phyloP scores from a whole-genome alignment of 129 eudicot genomes.

The Scalesia atractyloides region DNA sequence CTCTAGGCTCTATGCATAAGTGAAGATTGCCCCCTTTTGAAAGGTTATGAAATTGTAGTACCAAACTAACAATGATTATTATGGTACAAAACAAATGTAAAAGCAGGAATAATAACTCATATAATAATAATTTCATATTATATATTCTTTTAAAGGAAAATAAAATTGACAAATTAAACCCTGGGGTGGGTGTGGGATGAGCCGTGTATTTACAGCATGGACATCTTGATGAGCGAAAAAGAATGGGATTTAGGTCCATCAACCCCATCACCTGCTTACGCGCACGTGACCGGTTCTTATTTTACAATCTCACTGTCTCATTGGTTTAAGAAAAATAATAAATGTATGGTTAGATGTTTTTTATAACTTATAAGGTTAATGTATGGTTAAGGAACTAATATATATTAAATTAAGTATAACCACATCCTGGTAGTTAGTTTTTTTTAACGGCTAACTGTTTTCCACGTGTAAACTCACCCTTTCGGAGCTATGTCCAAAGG shows the following conservation, averaged over 20 bases:
- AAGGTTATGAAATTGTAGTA: neutral
- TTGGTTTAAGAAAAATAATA: neutral
- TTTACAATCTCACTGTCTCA: conserved; percentile 16
- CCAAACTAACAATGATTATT: conserved; percentile 1
- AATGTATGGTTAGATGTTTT: too few relatives aligned
- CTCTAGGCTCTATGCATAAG: too few relatives aligned
- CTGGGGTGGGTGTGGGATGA: conserved; percentile 30
- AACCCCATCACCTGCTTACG: conserved; percentile 28
- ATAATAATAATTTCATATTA: neutral
- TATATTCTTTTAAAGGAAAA: neutral
- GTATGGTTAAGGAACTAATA: too few relatives aligned
- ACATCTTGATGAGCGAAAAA: conserved; percentile 10
- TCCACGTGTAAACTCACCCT: too few relatives aligned
- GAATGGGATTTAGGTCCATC: conserved; percentile 32
- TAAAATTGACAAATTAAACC: neutral
- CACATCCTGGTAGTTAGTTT: too few relatives aligned
- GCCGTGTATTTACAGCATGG: conserved; percentile 33
- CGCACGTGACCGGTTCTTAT: conserved; percentile 33
- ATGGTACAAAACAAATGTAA: neutral
- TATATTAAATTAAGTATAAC: too few relatives aligned
- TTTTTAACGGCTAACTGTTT: too few relatives aligned
- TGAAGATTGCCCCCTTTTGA: too few relatives aligned
- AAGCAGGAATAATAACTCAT: neutral
- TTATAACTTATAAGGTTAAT: too few relatives aligned
- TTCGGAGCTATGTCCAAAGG: too few relatives aligned